Percentiles rank a stretch among this genome's conserved stretches.
These are phyloP conservation scores for Kwoniella sp. DNA, from an alignment of 768 basidiomycete species.

Conservation along the genomic window DNA sequence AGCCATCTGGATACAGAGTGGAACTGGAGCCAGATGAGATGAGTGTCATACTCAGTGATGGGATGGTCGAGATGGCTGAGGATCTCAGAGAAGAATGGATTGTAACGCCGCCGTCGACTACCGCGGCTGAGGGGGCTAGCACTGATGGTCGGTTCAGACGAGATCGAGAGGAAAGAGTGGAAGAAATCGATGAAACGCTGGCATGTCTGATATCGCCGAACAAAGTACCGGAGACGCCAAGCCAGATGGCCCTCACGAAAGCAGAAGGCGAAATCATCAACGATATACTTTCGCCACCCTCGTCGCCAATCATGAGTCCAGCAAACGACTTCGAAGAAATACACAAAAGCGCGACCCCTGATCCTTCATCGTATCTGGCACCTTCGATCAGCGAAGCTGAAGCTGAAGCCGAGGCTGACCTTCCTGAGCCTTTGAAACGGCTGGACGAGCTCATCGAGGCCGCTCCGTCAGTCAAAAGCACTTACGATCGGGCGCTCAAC, in stretches of 20 bases:
- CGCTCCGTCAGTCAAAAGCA: constrained; percentile 28
- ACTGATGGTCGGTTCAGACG: too few species aligned
- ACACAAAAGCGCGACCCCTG: background rate
- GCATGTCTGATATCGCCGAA: constrained; percentile 27
- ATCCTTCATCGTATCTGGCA: background rate
- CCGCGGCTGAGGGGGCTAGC: background rate
- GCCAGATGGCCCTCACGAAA: constrained; percentile 42
- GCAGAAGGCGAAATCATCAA: constrained; percentile 42
- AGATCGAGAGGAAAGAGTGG: constrained; percentile 19
- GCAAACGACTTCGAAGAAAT: background rate
- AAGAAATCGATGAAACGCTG: constrained; percentile 37
- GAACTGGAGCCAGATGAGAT: background rate
- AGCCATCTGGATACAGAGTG: background rate
- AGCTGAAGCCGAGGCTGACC: background rate
- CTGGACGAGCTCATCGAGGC: constrained; percentile 30
- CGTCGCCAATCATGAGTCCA: constrained; percentile 6
- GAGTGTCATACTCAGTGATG: constrained; percentile 1
- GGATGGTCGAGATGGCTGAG: constrained; percentile 16
- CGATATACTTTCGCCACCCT: constrained; percentile 16
- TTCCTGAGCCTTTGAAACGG: constrained; percentile 7
- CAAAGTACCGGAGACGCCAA: constrained; percentile 38
- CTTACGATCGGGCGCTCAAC: constrained; percentile 41
- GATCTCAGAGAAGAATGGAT: constrained; percentile 16
- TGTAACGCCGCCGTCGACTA: background rate
- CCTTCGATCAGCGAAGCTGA: constrained; percentile 1